Evolutionary conservation across 805 yeast genomes (phyloP).

Genomic region (Wickerhamomyces rabaulensis): DNA sequence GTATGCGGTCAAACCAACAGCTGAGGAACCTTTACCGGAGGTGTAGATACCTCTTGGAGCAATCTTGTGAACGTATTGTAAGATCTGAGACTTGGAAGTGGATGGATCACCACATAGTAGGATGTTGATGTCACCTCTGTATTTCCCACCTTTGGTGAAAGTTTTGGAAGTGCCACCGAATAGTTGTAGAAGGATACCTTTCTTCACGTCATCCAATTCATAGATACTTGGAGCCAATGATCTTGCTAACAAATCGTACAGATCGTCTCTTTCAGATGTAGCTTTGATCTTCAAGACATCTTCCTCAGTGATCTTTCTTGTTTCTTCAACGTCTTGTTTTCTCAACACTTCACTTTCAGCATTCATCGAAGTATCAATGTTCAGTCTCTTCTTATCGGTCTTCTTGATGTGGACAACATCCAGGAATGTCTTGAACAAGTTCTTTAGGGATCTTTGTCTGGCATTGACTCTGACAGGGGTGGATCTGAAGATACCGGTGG

Average conservation of each 20-base stretch:
- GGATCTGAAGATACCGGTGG: slow-evolving; percentile 91
- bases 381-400: slow-evolving; percentile 75
- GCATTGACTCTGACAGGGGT: slow-evolving; percentile 87
- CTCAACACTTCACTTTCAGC: slow-evolving; percentile 42
- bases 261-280: slow-evolving; percentile 63
- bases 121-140: slow-evolving; percentile 93
- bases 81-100: slow-evolving; percentile 89
- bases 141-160: slow-evolving; percentile 85
- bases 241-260: slow-evolving; percentile 81
- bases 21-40: slow-evolving; percentile 98
- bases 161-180: slow-evolving; percentile 95
- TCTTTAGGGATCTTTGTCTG: slow-evolving; percentile 75
- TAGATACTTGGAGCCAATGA: slow-evolving; percentile 96
- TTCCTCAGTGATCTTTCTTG: slow-evolving; percentile 59
- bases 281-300: slow-evolving; percentile 63
- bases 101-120: slow-evolving; percentile 97
- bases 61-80: slow-evolving; percentile 93
- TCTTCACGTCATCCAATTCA: slow-evolving; percentile 95
- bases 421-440: slow-evolving; percentile 83
- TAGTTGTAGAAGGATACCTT: slow-evolving; percentile 86
- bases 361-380: slow-evolving; percentile 68
- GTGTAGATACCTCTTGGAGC: slow-evolving; percentile 98
- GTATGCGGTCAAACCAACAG: slow-evolving; percentile 97
- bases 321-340: slow-evolving; percentile 71
- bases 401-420: slow-evolving; percentile 93